Evolutionary conservation across 1,284 basidiomycete genomes (phyloP).

Genomic region (Apiotrichum porosum): DNA sequence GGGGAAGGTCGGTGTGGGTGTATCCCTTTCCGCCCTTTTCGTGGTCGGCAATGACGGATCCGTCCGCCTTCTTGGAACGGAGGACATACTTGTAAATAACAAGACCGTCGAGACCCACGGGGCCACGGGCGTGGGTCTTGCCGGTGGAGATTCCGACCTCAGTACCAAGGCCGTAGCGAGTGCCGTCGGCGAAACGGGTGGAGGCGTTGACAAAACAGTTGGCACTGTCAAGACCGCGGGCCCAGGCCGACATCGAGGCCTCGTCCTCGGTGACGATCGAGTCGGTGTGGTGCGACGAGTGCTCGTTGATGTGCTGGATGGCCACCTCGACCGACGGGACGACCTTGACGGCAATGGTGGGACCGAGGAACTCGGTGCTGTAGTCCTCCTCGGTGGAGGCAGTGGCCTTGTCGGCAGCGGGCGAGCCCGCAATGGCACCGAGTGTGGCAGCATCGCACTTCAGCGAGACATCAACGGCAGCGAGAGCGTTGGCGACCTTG

Average conservation of each 20-base stretch:
- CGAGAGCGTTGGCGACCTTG: slow-evolving; percentile 66
- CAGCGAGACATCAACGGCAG: slow-evolving; percentile 66
- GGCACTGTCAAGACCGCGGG: slow-evolving; percentile 80
- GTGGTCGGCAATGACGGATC: slow-evolving; percentile 62
- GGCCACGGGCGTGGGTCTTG: slow-evolving; percentile 92
- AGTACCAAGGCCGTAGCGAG: slow-evolving; percentile 93
- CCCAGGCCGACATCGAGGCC: slow-evolving; percentile 65
- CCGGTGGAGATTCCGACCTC: slow-evolving; percentile 98
- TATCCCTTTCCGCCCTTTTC: slow-evolving; percentile 61
- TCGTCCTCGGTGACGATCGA: slow-evolving; percentile 81
- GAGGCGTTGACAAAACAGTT: slow-evolving; percentile 93
- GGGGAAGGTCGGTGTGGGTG: slow-evolving; percentile 58
- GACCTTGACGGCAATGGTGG: slow-evolving; percentile 72
- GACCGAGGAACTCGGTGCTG: slow-evolving; percentile 79
- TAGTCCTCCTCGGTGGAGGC: slow-evolving; percentile 63
- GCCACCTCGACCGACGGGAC: slow-evolving; percentile 68
- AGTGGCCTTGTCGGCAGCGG: slow-evolving; percentile 51
- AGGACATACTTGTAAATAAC: slow-evolving; percentile 94
- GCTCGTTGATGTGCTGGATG: slow-evolving; percentile 82
- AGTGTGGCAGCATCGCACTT: slow-evolving; percentile 70
- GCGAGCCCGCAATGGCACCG: slow-evolving; percentile 50
- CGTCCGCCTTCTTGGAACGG: slow-evolving; percentile 63
- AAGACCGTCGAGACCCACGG: slow-evolving; percentile 90
- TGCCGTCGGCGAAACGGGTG: slow-evolving; percentile 95
- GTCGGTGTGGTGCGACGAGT: slow-evolving; percentile 95